Evolutionary conservation across 352 stramenopile genomes (phyloP), one percentile per base, ranked within the genome.

Genomic region (Halophytophthora batemanensis): DNA sequence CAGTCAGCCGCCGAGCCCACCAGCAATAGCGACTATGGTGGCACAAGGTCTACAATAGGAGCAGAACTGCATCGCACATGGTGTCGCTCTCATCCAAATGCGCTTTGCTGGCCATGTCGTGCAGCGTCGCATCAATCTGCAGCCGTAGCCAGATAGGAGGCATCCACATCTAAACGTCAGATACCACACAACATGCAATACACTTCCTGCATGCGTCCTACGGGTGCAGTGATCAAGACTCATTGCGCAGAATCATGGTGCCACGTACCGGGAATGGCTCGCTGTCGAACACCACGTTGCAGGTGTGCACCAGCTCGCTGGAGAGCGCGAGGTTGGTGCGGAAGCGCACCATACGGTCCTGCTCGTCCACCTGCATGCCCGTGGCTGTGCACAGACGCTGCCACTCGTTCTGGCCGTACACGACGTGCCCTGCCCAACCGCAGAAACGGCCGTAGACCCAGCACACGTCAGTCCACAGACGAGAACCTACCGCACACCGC

Each of bases 241-340:
- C 8, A 56, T 4, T 31, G 25, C 8, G 25, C 41, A 36, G 43
- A 33, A 35, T n/a, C 18, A 22, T 19, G 51, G 25, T 5, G 33
- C 6, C 11, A 38, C 50, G 13, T 51, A 89, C 78, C 34, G 74
- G 61, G 34, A 94, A 92, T 14, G 66, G 56, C 50, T 91, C 73
- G 51, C 82, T 83, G 47, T 87, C 75, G 46, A 94, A 94, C 28
- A 94, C 76, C 3, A 79, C 74, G 34, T 91, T 86, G 59, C 83
- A 90, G n/a, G 70, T 77, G 23, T 69, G 67, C 29, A 85, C 74
- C 23, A 93, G 79, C 34, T 64, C 29, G 6, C 29, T 53, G 2
- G 79, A 87, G 13, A 94, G 74, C 31, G 80, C 80, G 36, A 90
- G 28, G 40, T 70, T 74, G 37, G 84, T 93, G 18, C 82, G 81